These are phyloP conservation scores for Kodamaea kakaduensis DNA, from an alignment of 805 yeast species.

Conservation along the genomic window DNA sequence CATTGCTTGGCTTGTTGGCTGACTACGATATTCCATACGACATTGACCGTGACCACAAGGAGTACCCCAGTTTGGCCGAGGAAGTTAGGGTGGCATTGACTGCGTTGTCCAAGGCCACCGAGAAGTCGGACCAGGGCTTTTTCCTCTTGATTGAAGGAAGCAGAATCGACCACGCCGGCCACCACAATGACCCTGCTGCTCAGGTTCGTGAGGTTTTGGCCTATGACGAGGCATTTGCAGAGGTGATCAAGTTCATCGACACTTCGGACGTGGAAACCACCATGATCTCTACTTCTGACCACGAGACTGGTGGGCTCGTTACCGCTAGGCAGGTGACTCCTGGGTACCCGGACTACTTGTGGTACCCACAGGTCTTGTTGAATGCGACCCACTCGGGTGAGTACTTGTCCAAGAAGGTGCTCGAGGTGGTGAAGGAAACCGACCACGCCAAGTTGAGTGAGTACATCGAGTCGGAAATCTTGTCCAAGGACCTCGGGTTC, in stretches of 20 bases:
- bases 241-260: conserved; percentile 68
- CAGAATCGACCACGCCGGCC: conserved; percentile 94
- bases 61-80: conserved; percentile 76
- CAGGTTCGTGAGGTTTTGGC: conserved; percentile 90
- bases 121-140: conserved; percentile 76
- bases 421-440: conserved; percentile 21
- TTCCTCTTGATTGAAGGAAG: conserved; percentile 88
- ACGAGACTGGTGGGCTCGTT: conserved; percentile 94
- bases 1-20: conserved; percentile 73
- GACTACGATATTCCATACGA: conserved; percentile 80
- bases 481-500: conserved; percentile 67
- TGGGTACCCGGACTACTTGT: conserved; percentile 76
- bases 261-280: conserved; percentile 69
- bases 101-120: conserved; percentile 62
- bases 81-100: conserved; percentile 70
- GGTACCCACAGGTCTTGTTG: conserved; percentile 77
- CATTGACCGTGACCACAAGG: conserved; percentile 60
- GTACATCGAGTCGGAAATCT: conserved; percentile 50
- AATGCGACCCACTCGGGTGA: conserved; percentile 79
- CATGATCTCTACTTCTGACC: conserved; percentile 82
- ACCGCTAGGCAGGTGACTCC: conserved; percentile 71
- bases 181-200: conserved; percentile 89
- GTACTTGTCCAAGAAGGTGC: conserved; percentile 49
- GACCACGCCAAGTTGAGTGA: conserved; percentile 23
- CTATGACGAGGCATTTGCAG: conserved; percentile 74